Evolutionary conservation across 495 filamentous ascomycete genomes (phyloP).

Genomic region (Apiosordaria backusii): DNA sequence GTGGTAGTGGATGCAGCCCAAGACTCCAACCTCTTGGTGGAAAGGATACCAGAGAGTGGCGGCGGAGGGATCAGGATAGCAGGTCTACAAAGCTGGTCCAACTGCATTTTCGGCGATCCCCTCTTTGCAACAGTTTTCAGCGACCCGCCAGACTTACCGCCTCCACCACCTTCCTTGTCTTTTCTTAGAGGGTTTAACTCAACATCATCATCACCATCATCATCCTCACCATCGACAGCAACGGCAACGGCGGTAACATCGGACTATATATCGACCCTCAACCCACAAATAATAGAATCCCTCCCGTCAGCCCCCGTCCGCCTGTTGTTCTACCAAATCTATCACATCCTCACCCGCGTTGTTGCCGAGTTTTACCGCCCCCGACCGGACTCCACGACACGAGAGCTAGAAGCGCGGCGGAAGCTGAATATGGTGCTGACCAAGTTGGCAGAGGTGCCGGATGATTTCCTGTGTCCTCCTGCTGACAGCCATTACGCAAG

Average conservation of each 20-base stretch:
- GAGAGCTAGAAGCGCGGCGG: slow-evolving; percentile 46
- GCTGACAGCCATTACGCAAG: not conserved
- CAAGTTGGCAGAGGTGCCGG: slow-evolving; percentile 36
- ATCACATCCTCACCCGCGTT: slow-evolving; percentile 43
- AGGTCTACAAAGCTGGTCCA: slow-evolving; percentile 48
- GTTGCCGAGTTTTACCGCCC: slow-evolving; percentile 50
- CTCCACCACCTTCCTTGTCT: slow-evolving; percentile 31
- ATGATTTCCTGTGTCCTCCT: slow-evolving; percentile 13
- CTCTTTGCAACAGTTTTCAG: slow-evolving; percentile 50
- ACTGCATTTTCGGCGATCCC: slow-evolving; percentile 58
- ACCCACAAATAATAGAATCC: slow-evolving; percentile 36
- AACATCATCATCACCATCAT: slow-evolving; percentile 6
- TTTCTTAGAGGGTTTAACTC: slow-evolving; percentile 40
- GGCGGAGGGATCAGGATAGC: slow-evolving; percentile 21
- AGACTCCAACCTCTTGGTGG: slow-evolving; percentile 36
- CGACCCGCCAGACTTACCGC: slow-evolving; percentile 20
- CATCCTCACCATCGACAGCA: not conserved
- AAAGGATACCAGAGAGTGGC: not conserved
- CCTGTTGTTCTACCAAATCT: slow-evolving; percentile 48
- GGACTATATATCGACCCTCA: not conserved
- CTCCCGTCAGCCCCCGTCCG: slow-evolving; percentile 32
- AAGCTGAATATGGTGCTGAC: slow-evolving; percentile 37
- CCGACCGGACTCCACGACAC: slow-evolving; percentile 37
- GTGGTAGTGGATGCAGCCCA: slow-evolving; percentile 36
- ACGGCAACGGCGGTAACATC: slow-evolving; percentile 1